phyloP scores from a whole-genome alignment of 352 stramenopile species.

The Globisporangium barbulae region DNA sequence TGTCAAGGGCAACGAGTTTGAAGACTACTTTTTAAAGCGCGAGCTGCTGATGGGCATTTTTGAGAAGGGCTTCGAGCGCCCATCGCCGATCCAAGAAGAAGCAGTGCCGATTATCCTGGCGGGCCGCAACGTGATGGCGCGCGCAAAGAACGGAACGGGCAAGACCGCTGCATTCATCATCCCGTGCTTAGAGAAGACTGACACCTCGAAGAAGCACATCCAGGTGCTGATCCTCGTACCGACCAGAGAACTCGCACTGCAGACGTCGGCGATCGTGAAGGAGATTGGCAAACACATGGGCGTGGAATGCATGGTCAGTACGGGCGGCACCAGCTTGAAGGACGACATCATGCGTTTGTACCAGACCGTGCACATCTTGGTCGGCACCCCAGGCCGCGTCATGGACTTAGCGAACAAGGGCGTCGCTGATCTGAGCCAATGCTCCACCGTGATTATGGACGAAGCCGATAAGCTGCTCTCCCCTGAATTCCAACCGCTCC shows the following conservation, averaged over 20 bases:
- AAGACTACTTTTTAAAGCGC: conserved; percentile 99
- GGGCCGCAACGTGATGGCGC: conserved; percentile 96
- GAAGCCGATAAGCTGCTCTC: conserved; percentile 99
- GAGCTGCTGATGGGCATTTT: conserved; percentile 99
- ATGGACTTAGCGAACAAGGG: conserved; percentile 98
- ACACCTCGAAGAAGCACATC: conserved; percentile 95
- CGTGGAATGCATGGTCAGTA: conserved; percentile 98
- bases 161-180: conserved; percentile 99
- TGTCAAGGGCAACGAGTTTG: conserved; percentile 99
- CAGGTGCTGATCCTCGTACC: conserved; percentile 99
- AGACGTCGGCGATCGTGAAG: conserved; percentile 98
- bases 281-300: conserved; percentile 98
- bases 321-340: conserved; percentile 97
- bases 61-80: conserved; percentile 99
- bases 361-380: conserved; percentile 98
- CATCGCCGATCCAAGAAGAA: conserved; percentile 98
- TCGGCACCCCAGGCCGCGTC: conserved; percentile 98
- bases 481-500: conserved; percentile 96
- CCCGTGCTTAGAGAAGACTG: conserved; percentile 99
- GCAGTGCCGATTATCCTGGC: conserved; percentile 98
- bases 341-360: conserved; percentile 99
- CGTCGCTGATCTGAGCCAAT: conserved; percentile 96
- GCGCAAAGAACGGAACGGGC: conserved; percentile 99
- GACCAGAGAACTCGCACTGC: conserved; percentile 97
- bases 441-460: conserved; percentile 98